phyloP scores from a whole-genome alignment of 306 rosid genomes.

The Purshia tridentata region DNA sequence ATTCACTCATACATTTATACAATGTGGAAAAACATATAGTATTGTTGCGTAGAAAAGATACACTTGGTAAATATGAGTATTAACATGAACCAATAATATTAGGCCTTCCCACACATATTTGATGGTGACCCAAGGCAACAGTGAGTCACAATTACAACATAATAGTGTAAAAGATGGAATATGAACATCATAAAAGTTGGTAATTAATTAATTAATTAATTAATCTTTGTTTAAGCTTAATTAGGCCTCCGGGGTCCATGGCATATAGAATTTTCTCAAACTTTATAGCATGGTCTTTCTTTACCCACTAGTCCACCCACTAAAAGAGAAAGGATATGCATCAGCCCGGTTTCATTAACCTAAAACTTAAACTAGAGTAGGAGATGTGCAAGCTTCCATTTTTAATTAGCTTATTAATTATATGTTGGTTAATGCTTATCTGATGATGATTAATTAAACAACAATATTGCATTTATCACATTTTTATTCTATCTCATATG shows the following conservation, averaged over 20 bases:
- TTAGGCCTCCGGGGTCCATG: neutral
- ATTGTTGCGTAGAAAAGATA: too few relatives aligned
- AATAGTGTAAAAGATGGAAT: neutral
- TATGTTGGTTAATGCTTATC: constrained; percentile 8
- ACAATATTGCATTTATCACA: too few relatives aligned
- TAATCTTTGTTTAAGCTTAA: neutral
- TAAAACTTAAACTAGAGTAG: neutral
- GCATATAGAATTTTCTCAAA: neutral
- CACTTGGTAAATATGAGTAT: too few relatives aligned
- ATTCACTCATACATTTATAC: too few relatives aligned
- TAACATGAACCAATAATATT: neutral
- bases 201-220: neutral
- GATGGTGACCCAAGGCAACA: neutral
- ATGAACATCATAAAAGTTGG: neutral
- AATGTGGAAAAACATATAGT: too few relatives aligned
- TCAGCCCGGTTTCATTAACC: neutral
- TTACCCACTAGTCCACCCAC: neutral
- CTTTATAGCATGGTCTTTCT: neutral
- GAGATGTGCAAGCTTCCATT: constrained; percentile 21
- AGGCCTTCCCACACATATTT: neutral
- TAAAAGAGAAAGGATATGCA: neutral
- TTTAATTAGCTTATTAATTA: neutral
- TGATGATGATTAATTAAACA: too few relatives aligned
- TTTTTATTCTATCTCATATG: too few relatives aligned
- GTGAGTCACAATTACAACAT: neutral